Base-by-base conservation (phyloP, 257 asterid species). In the Gentiana dahurica region DNA sequence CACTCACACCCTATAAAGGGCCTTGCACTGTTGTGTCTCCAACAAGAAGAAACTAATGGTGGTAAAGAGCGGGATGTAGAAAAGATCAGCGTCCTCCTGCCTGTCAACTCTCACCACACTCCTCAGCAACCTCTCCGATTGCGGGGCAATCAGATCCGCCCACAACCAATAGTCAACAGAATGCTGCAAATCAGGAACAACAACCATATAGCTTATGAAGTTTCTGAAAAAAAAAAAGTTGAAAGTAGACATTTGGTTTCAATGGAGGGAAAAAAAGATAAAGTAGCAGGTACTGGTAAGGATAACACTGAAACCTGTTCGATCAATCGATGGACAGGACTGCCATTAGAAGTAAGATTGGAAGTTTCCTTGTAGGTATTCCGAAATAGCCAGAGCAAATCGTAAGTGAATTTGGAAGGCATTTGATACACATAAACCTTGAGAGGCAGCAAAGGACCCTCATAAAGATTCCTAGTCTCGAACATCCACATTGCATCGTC, bases 1-100 rank as follows among this genome's bases (percentile, higher is more conserved):
- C 97, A 92, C 99, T 92, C 99, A 92, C 99, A 92, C 99, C 99
- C 95, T 85, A 82, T 92, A 88, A 70, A 88, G 97, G 62, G 95
- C 88, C 79, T 85, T 92, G 97, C 97, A 88, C 44, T 88, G 80
- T 65, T 80, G 95, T 34, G 80, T 83, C 82, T 88, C 97, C 81
- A 88, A 39, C 82, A 92, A 79, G 83, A 92, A 92, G 78, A 70
- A 88, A 83, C 97, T 83, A 58, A 88, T 88, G 44, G 97, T 85
- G 2, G 94, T 92, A 83, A 90, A 90, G 63, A 84, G 81, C 48
- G 96, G 96, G 66, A 91, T 81, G 82, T 92, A 92, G 84, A 85
- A 92, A 67, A 92, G 81, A 64, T 88, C 99, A 12, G 99, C 97
- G 63, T 85, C 97, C 67, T 88, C 97, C 76, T 83, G 95, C 66